Base-by-base conservation (phyloP, 805 yeast genomes). In the Yamadazyma insecticola region DNA sequence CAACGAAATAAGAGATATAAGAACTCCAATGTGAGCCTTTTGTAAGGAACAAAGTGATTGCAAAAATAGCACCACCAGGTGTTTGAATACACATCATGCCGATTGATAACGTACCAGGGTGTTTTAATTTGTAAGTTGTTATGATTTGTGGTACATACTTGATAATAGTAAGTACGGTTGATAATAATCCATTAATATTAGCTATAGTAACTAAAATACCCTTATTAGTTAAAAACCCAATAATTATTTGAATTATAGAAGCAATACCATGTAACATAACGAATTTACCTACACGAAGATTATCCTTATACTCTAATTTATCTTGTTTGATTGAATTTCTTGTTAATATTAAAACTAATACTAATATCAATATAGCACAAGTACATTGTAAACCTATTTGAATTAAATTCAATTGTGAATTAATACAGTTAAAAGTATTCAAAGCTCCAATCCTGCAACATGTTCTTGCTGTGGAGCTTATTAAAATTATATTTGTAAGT, bases 31-130 rank as follows among this genome's bases (percentile, higher is more conserved):
- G 74, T 1, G 90, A 74, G 6, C 86, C 92, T 25, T 82, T 81
- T 28, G 88, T 75, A 37, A 74, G 52, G 33, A 75, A 81, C 31
- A 86, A 60, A 1, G 84, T 75, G n/a, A 75, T 67, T 2, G 92
- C 74, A 83, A 90, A 86, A 2, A 85, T 35, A 41, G 72, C 81
- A 12, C 95, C 95, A 11, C 96, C 96, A 0, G 96, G 96, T 13
- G 94, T 84, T 52, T 86, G 96, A 41, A 87, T 70, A 25, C 78
- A 59, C 90, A 86, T 82, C 87, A 83, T 84, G 5, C 77, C 72
- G 8, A 84, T 63, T 0, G 94, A 83, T 14, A 86, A 63, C 1
- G 88, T 78, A 7, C 95, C 96, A 0, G 94, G 79, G 41, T 78
- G 88, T 47, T 81, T 79, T 37, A 86, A 64, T 1, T 39, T 48